Evolutionary conservation across 2,329 filamentous ascomycete genomes (phyloP).

Genomic region (Emmonsiellopsis sp.): DNA sequence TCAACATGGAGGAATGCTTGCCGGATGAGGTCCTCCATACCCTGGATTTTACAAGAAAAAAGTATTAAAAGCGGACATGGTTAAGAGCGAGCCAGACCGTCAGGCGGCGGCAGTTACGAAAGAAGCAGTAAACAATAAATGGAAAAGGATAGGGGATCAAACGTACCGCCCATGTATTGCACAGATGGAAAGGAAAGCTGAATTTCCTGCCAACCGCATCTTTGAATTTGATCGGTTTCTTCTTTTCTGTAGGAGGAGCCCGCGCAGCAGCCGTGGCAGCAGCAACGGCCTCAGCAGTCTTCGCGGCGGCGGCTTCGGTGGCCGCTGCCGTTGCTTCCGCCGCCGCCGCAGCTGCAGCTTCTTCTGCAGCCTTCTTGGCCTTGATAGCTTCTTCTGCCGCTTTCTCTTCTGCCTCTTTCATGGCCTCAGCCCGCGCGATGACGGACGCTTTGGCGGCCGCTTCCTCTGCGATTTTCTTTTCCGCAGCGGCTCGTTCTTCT

Average conservation of each 20-base stretch:
- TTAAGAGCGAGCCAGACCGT: not conserved
- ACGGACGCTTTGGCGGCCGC: constrained; percentile 26
- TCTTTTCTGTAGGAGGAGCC: constrained; percentile 45
- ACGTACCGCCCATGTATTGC: constrained; percentile 72
- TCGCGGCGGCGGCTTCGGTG: constrained; percentile 24
- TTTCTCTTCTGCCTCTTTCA: constrained; percentile 39
- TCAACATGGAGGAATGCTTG: constrained; percentile 77
- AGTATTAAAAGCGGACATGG: not conserved
- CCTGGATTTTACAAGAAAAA: constrained; percentile 41
- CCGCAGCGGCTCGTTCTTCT: constrained; percentile 29
- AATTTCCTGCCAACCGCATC: constrained; percentile 88
- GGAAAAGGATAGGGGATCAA: not conserved
- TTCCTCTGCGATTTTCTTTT: constrained; percentile 34
- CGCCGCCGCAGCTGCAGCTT: constrained; percentile 29
- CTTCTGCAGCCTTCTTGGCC: constrained; percentile 28
- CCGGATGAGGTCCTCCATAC: constrained; percentile 78
- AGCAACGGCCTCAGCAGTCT: constrained; percentile 23
- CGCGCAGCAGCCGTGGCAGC: constrained; percentile 23
- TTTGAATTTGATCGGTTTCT: constrained; percentile 77
- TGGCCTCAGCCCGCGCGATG: constrained; percentile 34
- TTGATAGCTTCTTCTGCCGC: constrained; percentile 38
- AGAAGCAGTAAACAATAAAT: not conserved
- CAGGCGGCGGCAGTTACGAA: not conserved
- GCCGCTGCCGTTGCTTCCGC: constrained; percentile 26
- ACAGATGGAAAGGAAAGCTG: constrained; percentile 80